phyloP scores from a whole-genome alignment of 192 early-diverging fungal species.

The Gryganskiella cystojenkinii region DNA sequence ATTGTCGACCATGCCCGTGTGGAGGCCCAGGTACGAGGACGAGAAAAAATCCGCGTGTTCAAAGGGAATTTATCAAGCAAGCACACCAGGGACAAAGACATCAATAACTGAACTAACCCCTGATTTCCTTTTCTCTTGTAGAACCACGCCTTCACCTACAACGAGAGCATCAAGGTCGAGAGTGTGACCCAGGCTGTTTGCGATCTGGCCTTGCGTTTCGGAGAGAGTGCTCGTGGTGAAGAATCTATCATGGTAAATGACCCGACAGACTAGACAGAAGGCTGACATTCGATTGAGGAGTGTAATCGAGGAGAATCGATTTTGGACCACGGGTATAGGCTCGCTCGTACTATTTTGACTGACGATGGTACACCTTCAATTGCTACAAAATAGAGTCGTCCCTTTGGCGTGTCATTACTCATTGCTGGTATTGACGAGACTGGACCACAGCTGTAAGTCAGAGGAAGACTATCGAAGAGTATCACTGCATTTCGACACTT shows the following conservation, averaged over 20 bases:
- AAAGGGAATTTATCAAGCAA: too few species aligned
- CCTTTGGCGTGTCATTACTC: constrained; percentile 98
- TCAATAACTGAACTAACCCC: neutral
- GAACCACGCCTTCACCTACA: constrained; percentile 96
- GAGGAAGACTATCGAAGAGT: neutral
- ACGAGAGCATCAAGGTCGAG: constrained; percentile 96
- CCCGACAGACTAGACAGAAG: too few species aligned
- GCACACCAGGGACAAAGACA: too few species aligned
- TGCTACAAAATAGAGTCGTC: constrained; percentile 76
- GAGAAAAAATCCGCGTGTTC: too few species aligned
- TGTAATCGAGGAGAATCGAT: too few species aligned
- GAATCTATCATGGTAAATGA: constrained; percentile 95
- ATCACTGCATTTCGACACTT: too few species aligned
- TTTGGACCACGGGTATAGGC: too few species aligned
- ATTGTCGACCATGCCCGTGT: constrained; percentile 99
- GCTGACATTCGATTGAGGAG: too few species aligned
- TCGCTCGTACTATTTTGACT: neutral
- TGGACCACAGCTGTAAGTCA: constrained; percentile 93
- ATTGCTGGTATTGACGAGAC: constrained; percentile 98
- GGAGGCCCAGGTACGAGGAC: constrained; percentile 83
- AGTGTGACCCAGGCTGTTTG: constrained; percentile 98
- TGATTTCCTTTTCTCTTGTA: constrained; percentile 30
- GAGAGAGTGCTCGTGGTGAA: constrained; percentile 95
- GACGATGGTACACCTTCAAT: neutral
- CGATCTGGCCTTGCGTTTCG: constrained; percentile 97